phyloP scores from a whole-genome alignment of 495 filamentous ascomycete species.

The Venustampulla echinocandica region DNA sequence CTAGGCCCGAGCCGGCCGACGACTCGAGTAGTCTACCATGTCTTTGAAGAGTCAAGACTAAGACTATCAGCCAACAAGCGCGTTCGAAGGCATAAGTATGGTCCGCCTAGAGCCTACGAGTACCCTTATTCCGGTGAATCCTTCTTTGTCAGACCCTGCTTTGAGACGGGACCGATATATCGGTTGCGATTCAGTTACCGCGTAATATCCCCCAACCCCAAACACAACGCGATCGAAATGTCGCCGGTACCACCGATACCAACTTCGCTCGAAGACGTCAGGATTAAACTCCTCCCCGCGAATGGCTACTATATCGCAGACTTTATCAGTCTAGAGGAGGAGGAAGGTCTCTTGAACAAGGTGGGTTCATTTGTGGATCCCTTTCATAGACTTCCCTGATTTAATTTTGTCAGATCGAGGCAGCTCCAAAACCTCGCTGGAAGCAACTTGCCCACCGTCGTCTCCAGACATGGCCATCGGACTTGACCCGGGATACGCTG shows the following conservation, averaged over 20 bases:
- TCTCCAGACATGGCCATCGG: conserved; percentile 82
- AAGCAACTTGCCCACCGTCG: conserved; percentile 75
- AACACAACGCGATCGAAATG: neutral
- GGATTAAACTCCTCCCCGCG: conserved; percentile 51
- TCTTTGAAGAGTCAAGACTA: too few species aligned
- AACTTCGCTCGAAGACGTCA: conserved; percentile 38
- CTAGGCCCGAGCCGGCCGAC: too few species aligned
- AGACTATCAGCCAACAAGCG: too few species aligned
- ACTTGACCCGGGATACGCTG: conserved; percentile 58
- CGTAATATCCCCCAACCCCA: too few species aligned
- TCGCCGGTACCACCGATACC: conserved; percentile 12
- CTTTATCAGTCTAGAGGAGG: conserved; percentile 75
- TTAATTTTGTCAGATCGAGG: conserved; percentile 32
- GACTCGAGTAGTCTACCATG: too few species aligned
- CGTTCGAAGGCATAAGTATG: too few species aligned
- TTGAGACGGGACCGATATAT: too few species aligned
- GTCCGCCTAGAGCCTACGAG: too few species aligned
- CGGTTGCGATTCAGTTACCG: too few species aligned
- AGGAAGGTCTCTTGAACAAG: conserved; percentile 60
- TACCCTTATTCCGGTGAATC: too few species aligned
- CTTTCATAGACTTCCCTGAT: conserved; percentile 16
- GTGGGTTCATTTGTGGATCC: conserved; percentile 27
- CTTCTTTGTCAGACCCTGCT: too few species aligned
- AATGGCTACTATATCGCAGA: conserved; percentile 79
- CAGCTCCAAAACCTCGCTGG: conserved; percentile 72